phyloP scores from a whole-genome alignment of 345 rosid species.

The Populus nigra region DNA sequence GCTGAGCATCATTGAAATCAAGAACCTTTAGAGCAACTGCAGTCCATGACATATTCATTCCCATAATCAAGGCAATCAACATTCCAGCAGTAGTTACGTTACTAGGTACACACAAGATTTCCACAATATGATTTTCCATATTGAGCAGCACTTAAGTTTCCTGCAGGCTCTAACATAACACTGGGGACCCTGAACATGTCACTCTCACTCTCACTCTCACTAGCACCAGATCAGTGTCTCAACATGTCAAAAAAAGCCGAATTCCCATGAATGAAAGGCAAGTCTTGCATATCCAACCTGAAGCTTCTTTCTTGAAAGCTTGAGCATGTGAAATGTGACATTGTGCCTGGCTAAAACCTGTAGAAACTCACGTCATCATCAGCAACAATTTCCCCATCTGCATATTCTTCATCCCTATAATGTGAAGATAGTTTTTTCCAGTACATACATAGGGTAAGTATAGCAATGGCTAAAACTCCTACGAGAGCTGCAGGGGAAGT shows the following conservation, averaged over 20 bases:
- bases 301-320: constrained; percentile 45
- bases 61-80: constrained; percentile 63
- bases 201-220: constrained; percentile 16
- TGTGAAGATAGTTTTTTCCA: constrained; percentile 54
- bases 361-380: constrained; percentile 59
- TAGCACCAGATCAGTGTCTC: constrained; percentile 39
- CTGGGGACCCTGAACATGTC: constrained; percentile 34
- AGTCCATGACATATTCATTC: constrained; percentile 75
- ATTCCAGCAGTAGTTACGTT: constrained; percentile 58
- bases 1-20: constrained; percentile 77
- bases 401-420: constrained; percentile 57
- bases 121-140: constrained; percentile 58
- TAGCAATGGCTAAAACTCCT: constrained; percentile 45
- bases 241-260: background rate
- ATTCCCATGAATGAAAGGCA: constrained; percentile 17
- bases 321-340: constrained; percentile 45
- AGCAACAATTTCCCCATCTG: constrained; percentile 33
- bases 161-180: constrained; percentile 22
- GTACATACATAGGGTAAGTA: constrained; percentile 55
- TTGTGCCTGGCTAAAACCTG: constrained; percentile 65
- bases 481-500: constrained; percentile 65
- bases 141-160: constrained; percentile 37
- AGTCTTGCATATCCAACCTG: constrained; percentile 28
- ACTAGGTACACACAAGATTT: constrained; percentile 55
- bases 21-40: constrained; percentile 76